Base-by-base conservation (phyloP, 2,329 filamentous ascomycete species). In the Escovopsis sp. region DNA sequence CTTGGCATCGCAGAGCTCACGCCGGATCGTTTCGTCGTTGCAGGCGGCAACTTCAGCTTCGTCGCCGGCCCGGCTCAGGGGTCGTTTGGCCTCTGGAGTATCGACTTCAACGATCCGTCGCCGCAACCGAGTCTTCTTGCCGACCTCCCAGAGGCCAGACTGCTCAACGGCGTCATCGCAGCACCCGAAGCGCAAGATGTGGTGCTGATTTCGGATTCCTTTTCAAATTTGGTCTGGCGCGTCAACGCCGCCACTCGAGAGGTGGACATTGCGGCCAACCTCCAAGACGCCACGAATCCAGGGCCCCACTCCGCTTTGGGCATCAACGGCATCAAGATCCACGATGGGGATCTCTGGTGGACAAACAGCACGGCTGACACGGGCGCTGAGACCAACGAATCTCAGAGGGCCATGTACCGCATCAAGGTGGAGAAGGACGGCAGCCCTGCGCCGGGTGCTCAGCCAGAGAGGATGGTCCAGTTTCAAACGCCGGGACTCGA, bases 1-100 rank as follows among this genome's bases (percentile, higher is more conserved):
- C 19, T 43, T 3, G 43, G 45, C 11, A 45, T 47, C 9, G 30
- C 41, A 4, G 45, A 45, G 32, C 26, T 43, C 2, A 4, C 37
- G 1, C 40, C 40, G 5, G 42, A 47, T n/a, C 7, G 28, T 2
- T 44, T 28, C 26, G 28, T 28, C 19, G 15, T 47, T 3, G 40
- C 33, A 4, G 42, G 45, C 11, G 40, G 45, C 23, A 42, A 44
- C 49, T 4, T 45, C 28, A 36, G 18, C n/a, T 11, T 23, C n/a
- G 10, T 23, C 4, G 12, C 23, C 6, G 40, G 44, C 35, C 26
- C 33, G 4, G 34, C 28, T 12, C 35, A 40, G 36, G 40, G 44
- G 6, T 26, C 23, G 12, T 43, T 40, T 18, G 33, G 28, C 6
- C 32, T 45, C 26, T 45, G 44, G 44, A 40, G 34, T 11, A 38